A percentile compares a stretch with the other conserved stretches of the same genome.
Conservation (phyloP, 129 eudicot species). For the Dittrichia graveolens region DNA sequence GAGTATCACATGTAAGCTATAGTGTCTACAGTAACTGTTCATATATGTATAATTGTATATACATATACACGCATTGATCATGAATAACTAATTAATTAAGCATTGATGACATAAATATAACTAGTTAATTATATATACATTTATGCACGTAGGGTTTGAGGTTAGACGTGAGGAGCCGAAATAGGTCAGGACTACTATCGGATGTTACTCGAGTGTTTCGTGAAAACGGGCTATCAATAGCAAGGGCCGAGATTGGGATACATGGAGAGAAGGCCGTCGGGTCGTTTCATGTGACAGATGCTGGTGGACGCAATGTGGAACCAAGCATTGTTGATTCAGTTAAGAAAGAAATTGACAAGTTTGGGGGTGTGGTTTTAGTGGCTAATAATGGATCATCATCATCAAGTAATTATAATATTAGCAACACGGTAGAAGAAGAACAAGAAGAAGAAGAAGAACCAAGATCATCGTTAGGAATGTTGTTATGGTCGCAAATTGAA, state of each 20-base stretch:
- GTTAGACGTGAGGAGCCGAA: constrained; percentile 62
- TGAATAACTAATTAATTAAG: neutral
- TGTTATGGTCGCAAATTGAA: constrained; percentile 78
- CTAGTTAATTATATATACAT: neutral
- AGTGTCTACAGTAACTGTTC: neutral
- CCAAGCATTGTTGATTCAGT: constrained; percentile 46
- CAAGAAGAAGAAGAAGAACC: constrained; percentile 32
- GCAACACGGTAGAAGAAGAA: constrained; percentile 25
- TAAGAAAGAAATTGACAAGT: constrained; percentile 51
- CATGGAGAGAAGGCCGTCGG: constrained; percentile 70
- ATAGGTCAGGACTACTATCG: constrained; percentile 70
- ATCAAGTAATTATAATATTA: constrained; percentile 4
- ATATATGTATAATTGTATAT: too few relatives aligned
- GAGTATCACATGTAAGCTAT: constrained; percentile 62
- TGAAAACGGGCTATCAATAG: constrained; percentile 76
- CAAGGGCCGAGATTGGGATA: constrained; percentile 66
- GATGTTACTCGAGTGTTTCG: constrained; percentile 85
- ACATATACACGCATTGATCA: too few relatives aligned
- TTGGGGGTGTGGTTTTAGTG: constrained; percentile 41
- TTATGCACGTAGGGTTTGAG: constrained; percentile 60
- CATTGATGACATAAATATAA: neutral
- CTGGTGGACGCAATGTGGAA: constrained; percentile 49
- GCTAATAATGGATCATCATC: constrained; percentile 25
- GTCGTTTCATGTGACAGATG: constrained; percentile 70
- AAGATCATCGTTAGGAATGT: constrained; percentile 61